Base-by-base conservation (phyloP, 2,329 filamentous ascomycete genomes). In the Fusarium euwallaceae region DNA sequence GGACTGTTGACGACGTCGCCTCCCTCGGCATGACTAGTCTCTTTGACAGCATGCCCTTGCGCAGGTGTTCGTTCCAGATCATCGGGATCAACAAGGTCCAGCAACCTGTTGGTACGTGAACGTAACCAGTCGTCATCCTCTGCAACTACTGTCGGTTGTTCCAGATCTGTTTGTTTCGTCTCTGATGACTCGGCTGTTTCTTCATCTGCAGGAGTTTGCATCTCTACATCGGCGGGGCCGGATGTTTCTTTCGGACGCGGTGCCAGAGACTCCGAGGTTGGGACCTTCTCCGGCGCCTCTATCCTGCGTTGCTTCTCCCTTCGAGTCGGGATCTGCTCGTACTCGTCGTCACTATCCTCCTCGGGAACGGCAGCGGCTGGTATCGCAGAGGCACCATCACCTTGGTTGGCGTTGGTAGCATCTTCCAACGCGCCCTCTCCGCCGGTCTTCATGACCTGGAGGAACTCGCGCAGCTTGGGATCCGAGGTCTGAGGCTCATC, bases 51-150 rank as follows among this genome's bases (percentile, higher is more conserved):
- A 59, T 43, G 65, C 68, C 70, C 72, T 78, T 72, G 77, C 62
- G 41, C 34, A 53, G 60, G 66, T 36, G 69, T 69, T 69, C 75
- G 72, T 64, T 79, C 75, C 68, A 84, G 76, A 69, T 93, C 90
- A 69, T 92, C 92, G 51, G 94, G 93, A 78, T 97, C 94, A 64
- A 95, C 87, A 32, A 98, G 86, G 81, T 96, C 97, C 61, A 98
- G 87, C 59, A 97, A 86, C 78, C 96, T 90, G 83, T 92, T 98
- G 16, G 95, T 98, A 76, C 94, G 91, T 72, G 94, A 96, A 67
- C 96, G 92, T 76, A 98, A 87, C 97, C 97, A 99, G 83, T 98
- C 95, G 70, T 92, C 91, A 83, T 98, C 95, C 24, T 93, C 92
- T 4, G 92, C 87, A 61, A 86, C 85, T 76, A 80, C 66, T 76